Evolutionary conservation across 306 rosid species (phyloP), one percentile per base, ranked within the genome.

Genomic region (Begonia loranthoides): DNA sequence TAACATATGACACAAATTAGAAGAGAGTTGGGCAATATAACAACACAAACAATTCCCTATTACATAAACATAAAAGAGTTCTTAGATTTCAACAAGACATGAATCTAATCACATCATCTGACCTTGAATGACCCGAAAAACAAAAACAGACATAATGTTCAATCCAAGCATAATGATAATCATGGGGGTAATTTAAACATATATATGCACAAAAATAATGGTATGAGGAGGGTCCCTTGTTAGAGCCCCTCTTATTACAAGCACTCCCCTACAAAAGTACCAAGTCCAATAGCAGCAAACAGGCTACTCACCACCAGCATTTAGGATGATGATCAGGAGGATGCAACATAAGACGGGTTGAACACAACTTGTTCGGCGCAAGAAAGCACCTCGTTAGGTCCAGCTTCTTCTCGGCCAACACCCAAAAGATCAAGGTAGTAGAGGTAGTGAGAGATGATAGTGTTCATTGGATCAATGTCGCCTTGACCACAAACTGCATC

Each of bases 381-480:
- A 13, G 75, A 24, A 49, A 90, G 82, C 41, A 52, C 14, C 0
- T 86, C 93, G 57, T 78, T 67, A 50, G 80, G 6, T 13, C 99
- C 99, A 38, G 84, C 87, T 39, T 69, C 15, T 22, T 83, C 99
- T n/a, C 96, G 75, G 33, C 76, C 55, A 1, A 83, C 60, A 54
- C 99, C 99, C 9, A 86, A 59, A 63, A 90, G 82, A 52, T 90
- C 95, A 8, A 78, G 82, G 77, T 82, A 90, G 50, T 82, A 70
- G 12, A 13, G 79, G 77, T 69, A 90, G 59, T 90, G 99, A 66
- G 99, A 90, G 44, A 78, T 5, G 10, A 86, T 74, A 57, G 17
- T 65, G 83, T 86, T 83, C 99, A 90, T 90, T 13, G 80, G 6
- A 45, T 90, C 95, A 44, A 74, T 58, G 49, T 83, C 92, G 45